A percentile compares a stretch with the other conserved stretches of the same genome.
Evolutionary conservation across 2,329 filamentous ascomycete species (phyloP).

Genomic region (Xylaria sp.): DNA sequence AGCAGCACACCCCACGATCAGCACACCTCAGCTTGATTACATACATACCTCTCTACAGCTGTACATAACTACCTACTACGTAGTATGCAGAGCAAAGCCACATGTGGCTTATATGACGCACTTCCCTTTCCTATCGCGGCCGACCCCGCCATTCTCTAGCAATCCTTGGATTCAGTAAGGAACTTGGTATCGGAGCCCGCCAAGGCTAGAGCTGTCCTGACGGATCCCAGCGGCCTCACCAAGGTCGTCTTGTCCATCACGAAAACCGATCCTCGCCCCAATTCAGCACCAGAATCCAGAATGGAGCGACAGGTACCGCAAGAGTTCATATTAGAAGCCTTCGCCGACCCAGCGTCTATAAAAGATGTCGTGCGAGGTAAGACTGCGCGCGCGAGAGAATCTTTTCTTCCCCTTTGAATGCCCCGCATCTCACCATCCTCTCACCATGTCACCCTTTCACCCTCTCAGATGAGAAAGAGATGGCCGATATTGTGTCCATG

Average conservation of each 20-base stretch:
- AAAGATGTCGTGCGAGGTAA: slow-evolving; percentile 93
- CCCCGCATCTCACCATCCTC: slow-evolving; percentile 21
- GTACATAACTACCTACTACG: too few species aligned
- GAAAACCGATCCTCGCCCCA: slow-evolving; percentile 8
- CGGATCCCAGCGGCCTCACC: slow-evolving; percentile 27
- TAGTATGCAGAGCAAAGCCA: slow-evolving; percentile 3
- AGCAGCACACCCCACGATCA: too few species aligned
- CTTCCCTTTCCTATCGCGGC: slow-evolving; percentile 22
- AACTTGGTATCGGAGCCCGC: slow-evolving; percentile 9
- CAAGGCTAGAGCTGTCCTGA: slow-evolving; percentile 31
- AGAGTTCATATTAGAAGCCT: slow-evolving; percentile 93
- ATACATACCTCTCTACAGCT: too few species aligned
- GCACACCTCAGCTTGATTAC: background rate
- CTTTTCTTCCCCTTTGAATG: slow-evolving; percentile 21
- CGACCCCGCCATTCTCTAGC: slow-evolving; percentile 38
- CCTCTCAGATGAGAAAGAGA: slow-evolving; percentile 7
- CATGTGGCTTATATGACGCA: slow-evolving; percentile 47
- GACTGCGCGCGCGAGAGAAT: slow-evolving; percentile 38
- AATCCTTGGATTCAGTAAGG: slow-evolving; percentile 1
- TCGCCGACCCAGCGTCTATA: slow-evolving; percentile 89
- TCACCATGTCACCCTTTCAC: background rate
- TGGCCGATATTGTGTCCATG: background rate
- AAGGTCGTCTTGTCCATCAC: slow-evolving; percentile 24
- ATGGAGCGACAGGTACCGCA: slow-evolving; percentile 71
- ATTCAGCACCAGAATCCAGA: slow-evolving; percentile 24